Evolutionary conservation across 2,329 filamentous ascomycete species (phyloP).

Genomic region (Gnomoniopsis sp.): DNA sequence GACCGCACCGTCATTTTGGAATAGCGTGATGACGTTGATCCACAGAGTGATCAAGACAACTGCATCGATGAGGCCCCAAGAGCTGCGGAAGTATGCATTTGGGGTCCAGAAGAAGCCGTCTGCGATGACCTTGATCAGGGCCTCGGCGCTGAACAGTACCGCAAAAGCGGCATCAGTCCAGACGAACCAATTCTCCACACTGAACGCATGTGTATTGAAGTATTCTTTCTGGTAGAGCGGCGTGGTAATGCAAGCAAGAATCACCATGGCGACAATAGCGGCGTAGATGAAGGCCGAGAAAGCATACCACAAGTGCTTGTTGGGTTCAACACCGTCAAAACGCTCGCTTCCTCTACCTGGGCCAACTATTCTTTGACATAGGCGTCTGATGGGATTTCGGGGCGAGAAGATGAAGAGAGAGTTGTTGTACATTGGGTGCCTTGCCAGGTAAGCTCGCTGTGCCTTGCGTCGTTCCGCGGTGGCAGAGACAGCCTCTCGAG

Average conservation of each 20-base stretch:
- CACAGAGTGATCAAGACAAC: slow-evolving; percentile 89
- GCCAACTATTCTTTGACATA: slow-evolving; percentile 88
- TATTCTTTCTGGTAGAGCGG: slow-evolving; percentile 91
- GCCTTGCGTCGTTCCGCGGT: slow-evolving; percentile 79
- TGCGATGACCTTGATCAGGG: slow-evolving; percentile 86
- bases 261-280: slow-evolving; percentile 95
- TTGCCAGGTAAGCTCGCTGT: slow-evolving; percentile 84
- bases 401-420: slow-evolving; percentile 85
- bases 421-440: slow-evolving; percentile 88
- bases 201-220: slow-evolving; percentile 57
- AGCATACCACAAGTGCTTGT: slow-evolving; percentile 84
- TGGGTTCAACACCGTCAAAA: slow-evolving; percentile 85
- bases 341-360: slow-evolving; percentile 84
- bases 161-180: slow-evolving; percentile 93
- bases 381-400: slow-evolving; percentile 69
- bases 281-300: slow-evolving; percentile 94
- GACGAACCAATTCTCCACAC: slow-evolving; percentile 82
- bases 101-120: slow-evolving; percentile 96
- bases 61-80: slow-evolving; percentile 94
- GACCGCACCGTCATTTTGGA: slow-evolving; percentile 77
- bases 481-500: slow-evolving; percentile 82
- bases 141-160: slow-evolving; percentile 79
- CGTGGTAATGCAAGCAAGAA: slow-evolving; percentile 90
- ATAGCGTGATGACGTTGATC: slow-evolving; percentile 85
- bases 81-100: slow-evolving; percentile 93